These are phyloP conservation scores for Aspergillus sp. DNA, from an alignment of 2,329 filamentous ascomycete genomes.

Conservation along the genomic window DNA sequence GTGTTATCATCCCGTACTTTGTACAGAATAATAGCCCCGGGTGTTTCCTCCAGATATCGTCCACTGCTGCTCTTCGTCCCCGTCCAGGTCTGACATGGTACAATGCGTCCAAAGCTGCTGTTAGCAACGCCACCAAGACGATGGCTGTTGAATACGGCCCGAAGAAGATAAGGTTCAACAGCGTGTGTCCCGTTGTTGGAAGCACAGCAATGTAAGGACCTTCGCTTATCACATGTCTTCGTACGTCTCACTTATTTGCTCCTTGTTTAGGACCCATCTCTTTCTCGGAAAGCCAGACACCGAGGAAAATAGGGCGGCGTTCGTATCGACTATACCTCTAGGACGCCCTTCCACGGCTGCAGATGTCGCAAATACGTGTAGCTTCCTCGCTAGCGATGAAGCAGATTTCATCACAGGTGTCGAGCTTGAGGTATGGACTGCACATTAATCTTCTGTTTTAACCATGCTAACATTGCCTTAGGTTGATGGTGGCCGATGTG, in stretches of 20 bases:
- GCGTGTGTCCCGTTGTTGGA: conserved; percentile 25
- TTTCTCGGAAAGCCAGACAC: conserved; percentile 45
- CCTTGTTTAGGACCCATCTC: conserved; percentile 54
- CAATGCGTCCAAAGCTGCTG: conserved; percentile 42
- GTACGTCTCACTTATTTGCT: neutral
- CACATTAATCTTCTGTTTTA: neutral
- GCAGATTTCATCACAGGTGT: conserved; percentile 68
- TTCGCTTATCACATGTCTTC: neutral
- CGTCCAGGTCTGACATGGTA: conserved; percentile 44
- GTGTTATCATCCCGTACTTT: conserved; percentile 37
- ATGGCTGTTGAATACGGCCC: conserved; percentile 28
- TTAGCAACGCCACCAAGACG: conserved; percentile 32
- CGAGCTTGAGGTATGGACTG: conserved; percentile 55
- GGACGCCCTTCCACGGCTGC: conserved; percentile 37
- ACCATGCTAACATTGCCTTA: neutral
- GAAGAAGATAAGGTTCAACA: conserved; percentile 26
- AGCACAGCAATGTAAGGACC: conserved; percentile 22
- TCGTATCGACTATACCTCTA: conserved; percentile 38
- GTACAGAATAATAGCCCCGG: conserved; percentile 35
- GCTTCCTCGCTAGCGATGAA: conserved; percentile 68
- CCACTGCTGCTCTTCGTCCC: conserved; percentile 39
- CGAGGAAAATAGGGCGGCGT: conserved; percentile 38
- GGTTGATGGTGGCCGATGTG: conserved; percentile 23
- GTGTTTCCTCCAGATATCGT: conserved; percentile 42
- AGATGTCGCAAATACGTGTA: conserved; percentile 67